A percentile compares a stretch with the other conserved stretches of the same genome.
phyloP scores from a whole-genome alignment of 495 filamentous ascomycete species.

The Trichoderma orchidacearum region DNA sequence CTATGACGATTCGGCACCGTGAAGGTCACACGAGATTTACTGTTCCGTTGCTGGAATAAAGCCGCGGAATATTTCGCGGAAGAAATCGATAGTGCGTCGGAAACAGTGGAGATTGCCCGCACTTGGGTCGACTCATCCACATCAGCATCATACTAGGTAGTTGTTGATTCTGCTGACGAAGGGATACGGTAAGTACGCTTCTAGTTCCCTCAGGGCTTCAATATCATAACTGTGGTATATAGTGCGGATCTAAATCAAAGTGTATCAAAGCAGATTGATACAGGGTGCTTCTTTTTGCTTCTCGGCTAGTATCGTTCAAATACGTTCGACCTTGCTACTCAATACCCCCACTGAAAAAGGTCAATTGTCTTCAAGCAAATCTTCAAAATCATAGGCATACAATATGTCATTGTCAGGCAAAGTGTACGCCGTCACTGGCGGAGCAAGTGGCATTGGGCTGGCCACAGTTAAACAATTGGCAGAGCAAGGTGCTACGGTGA shows the following conservation, averaged over 20 bases:
- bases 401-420: conserved; percentile 16
- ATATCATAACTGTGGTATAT: neutral
- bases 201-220: neutral
- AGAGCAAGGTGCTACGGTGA: conserved; percentile 24
- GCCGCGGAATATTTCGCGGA: neutral
- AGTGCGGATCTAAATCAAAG: neutral
- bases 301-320: too few species aligned
- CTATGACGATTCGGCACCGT: neutral
- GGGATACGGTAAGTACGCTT: neutral
- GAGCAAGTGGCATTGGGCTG: conserved; percentile 33
- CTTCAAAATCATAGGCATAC: neutral
- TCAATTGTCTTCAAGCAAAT: neutral
- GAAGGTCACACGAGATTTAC: neutral
- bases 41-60: neutral
- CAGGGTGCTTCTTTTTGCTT: neutral
- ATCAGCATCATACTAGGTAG: neutral
- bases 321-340: too few species aligned
- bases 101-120: neutral
- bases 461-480: conserved; percentile 28
- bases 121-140: neutral
- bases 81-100: neutral
- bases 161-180: neutral
- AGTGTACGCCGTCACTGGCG: conserved; percentile 34
- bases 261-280: too few species aligned
- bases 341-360: neutral